These are phyloP conservation scores for Cladosporium sp. DNA, from an alignment of 2,329 filamentous ascomycete genomes.

Conservation along the genomic window DNA sequence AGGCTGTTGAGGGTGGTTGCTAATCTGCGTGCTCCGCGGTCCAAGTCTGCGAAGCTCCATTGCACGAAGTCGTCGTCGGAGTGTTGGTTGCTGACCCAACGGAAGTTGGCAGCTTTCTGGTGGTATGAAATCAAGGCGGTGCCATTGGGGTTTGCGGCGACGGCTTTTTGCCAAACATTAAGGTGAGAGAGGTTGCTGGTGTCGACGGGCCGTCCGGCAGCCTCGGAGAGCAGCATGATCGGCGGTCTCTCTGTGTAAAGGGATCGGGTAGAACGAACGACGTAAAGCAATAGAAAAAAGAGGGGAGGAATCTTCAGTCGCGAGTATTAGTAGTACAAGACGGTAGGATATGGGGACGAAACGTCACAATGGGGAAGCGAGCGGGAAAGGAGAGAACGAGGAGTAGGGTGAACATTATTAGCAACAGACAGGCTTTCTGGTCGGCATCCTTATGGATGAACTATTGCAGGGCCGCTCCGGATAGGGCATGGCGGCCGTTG, in stretches of 20 bases:
- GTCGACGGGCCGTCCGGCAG: constrained; percentile 22
- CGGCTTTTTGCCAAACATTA: constrained; percentile 27
- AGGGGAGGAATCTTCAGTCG: not conserved
- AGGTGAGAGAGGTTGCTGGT: constrained; percentile 24
- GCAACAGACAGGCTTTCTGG: constrained; percentile 5
- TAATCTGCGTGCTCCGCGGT: constrained; percentile 26
- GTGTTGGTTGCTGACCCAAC: constrained; percentile 26
- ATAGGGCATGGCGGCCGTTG: constrained; percentile 12
- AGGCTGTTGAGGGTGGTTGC: constrained; percentile 26
- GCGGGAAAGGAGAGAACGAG: not conserved
- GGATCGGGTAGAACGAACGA: not conserved
- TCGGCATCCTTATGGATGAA: constrained; percentile 7
- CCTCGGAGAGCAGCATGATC: constrained; percentile 19
- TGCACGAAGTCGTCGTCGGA: constrained; percentile 22
- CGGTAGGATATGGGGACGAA: constrained; percentile 6
- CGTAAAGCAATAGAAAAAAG: not conserved
- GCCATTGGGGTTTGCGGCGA: constrained; percentile 24
- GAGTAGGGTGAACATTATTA: constrained; percentile 5
- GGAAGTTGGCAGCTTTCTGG: constrained; percentile 24
- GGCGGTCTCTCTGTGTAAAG: not conserved
- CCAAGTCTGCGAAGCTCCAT: constrained; percentile 29
- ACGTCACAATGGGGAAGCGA: constrained; percentile 9
- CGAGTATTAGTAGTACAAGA: constrained; percentile 8
- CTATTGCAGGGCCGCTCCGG: constrained; percentile 8
- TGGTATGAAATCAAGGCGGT: constrained; percentile 27